Base-by-base conservation (phyloP, 2,329 filamentous ascomycete species). In the Arthrobotrys musiformis region DNA sequence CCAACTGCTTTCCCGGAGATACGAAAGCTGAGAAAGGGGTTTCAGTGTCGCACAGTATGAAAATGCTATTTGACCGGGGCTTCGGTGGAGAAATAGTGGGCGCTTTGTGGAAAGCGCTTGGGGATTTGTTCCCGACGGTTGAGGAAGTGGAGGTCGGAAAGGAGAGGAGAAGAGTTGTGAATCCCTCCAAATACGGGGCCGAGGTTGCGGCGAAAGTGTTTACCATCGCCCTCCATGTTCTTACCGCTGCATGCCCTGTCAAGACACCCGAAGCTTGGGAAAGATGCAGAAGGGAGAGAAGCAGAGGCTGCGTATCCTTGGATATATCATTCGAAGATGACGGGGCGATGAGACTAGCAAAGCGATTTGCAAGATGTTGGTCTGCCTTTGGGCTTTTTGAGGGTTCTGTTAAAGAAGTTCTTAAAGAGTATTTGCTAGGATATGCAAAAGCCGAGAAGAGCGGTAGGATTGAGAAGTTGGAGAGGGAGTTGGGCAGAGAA, bases 91-190 rank as follows among this genome's bases (percentile, higher is more conserved):
- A 81, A 90, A 19, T 88, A 91, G 1, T 87, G 90, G 62, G 87
- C 90, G 80, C 89, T 88, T 79, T 91, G 4, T 92, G 90, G 90
- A 84, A 88, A 79, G 88, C 88, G 4, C 85, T 89, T 0, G 86
- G 86, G 6, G 85, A 85, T 54, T 83, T 91, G 3, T 91, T 90
- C 79, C 68, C 70, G 4, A 68, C 70, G 56, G 33, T 79, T 33
- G 24, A 77, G 19, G 73, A 77, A 22, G 33, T 70, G 3, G 22
- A 60, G 17, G 24, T 70, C 1, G 66, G 61, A 22, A 37, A 44
- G 8, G 37, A 63, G 35, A 66, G 15, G 17, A 52, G 60, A 40
- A 82, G 82, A 64, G 69, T 81, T 70, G 64, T 82, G 17, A 80
- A 81, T 22, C 74, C 66, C 11, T 37, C 61, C 8, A 70, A 58